phyloP scores from a whole-genome alignment of 768 basidiomycete genomes.

The Candolleomyces aberdarensis region DNA sequence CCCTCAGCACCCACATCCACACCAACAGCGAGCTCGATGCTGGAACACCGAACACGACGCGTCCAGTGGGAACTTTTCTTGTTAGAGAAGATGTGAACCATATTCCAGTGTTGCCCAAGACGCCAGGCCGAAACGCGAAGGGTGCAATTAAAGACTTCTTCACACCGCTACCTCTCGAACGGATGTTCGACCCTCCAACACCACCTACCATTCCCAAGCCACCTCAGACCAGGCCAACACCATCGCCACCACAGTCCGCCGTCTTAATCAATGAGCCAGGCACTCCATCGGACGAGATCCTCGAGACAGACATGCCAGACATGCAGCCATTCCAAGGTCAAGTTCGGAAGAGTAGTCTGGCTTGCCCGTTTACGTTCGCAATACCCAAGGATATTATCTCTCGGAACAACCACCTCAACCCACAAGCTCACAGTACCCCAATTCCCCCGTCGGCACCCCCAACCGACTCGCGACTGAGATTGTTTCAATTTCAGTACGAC shows the following conservation, averaged over 20 bases:
- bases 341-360: conserved; percentile 37
- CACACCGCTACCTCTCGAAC: conserved; percentile 81
- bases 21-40: conserved; percentile 37
- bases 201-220: conserved; percentile 44
- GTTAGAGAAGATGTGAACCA: conserved; percentile 65
- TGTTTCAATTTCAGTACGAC: conserved; percentile 95
- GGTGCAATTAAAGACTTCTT: conserved; percentile 78
- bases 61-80: conserved; percentile 66
- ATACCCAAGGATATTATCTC: conserved; percentile 42
- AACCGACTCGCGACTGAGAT: conserved; percentile 73
- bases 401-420: conserved; percentile 25
- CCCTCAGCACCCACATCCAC: conserved; percentile 51
- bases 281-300: conserved; percentile 36
- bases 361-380: conserved; percentile 73
- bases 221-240: conserved; percentile 11
- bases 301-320: conserved; percentile 50
- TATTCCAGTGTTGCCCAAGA: conserved; percentile 48
- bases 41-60: conserved; percentile 24
- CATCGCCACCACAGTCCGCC: conserved; percentile 11
- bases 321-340: conserved; percentile 42
- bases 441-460: conserved; percentile 33
- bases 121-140: conserved; percentile 60
- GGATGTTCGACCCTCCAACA: conserved; percentile 93
- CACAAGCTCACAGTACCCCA: conserved; percentile 66
- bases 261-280: not conserved